phyloP scores from a whole-genome alignment of 495 filamentous ascomycete species.

The Penicillium roqueforti region DNA sequence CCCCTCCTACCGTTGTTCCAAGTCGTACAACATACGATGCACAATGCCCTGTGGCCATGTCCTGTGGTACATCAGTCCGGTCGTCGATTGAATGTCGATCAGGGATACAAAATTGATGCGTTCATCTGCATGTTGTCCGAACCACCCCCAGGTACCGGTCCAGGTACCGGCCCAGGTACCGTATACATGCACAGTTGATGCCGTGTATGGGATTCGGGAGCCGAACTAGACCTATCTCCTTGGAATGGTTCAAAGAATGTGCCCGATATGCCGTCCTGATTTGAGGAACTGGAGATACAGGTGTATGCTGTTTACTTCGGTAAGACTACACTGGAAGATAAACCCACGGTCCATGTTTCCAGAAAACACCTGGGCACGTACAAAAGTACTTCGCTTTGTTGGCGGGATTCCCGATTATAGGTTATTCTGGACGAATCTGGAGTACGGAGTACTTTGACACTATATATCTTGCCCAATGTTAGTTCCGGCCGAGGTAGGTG shows the following conservation, averaged over 20 bases:
- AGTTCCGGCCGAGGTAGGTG: neutral
- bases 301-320: neutral
- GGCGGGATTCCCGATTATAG: too few relatives aligned
- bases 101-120: conserved; percentile 1
- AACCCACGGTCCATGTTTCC: neutral
- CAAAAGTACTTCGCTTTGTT: neutral
- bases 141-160: neutral
- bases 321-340: neutral
- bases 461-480: neutral
- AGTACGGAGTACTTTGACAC: too few relatives aligned
- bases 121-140: neutral
- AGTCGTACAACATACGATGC: neutral
- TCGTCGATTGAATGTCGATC: conserved; percentile 1
- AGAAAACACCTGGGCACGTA: neutral
- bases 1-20: conserved; percentile 1
- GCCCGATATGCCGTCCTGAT: neutral
- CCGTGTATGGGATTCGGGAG: neutral
- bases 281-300: neutral
- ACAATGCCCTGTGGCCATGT: neutral
- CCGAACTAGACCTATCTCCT: neutral
- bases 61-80: neutral
- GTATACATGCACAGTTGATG: neutral
- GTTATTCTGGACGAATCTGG: too few relatives aligned
- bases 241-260: neutral
- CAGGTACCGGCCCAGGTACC: neutral